These are phyloP conservation scores for Yamadazyma insecticola DNA, from an alignment of 805 yeast species.

Conservation along the genomic window DNA sequence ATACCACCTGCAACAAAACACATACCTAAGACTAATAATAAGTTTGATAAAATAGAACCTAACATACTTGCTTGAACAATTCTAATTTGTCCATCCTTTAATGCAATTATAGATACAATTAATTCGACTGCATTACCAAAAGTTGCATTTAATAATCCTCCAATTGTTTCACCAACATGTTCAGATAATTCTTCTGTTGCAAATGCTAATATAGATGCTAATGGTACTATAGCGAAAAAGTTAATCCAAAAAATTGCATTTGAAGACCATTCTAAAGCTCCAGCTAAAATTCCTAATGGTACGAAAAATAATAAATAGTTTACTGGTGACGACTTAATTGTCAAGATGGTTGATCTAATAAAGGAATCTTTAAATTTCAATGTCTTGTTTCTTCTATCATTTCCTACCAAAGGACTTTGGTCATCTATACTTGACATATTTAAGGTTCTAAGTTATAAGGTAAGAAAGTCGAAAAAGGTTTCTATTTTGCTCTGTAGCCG, in stretches of 20 bases:
- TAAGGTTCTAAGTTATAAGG: too few species aligned
- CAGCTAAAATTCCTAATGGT: constrained; percentile 85
- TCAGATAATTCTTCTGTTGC: constrained; percentile 92
- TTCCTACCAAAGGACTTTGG: too few species aligned
- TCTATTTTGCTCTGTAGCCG: too few species aligned
- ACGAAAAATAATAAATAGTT: constrained; percentile 76
- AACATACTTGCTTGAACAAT: constrained; percentile 97
- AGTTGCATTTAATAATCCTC: constrained; percentile 93
- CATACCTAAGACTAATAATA: constrained; percentile 89
- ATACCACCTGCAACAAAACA: constrained; percentile 92
- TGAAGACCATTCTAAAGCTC: constrained; percentile 51
- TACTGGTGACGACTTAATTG: constrained; percentile 59
- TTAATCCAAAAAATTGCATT: constrained; percentile 62
- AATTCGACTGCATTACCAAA: constrained; percentile 98
- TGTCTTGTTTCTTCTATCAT: not conserved
- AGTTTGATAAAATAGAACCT: constrained; percentile 86
- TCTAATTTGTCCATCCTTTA: constrained; percentile 78
- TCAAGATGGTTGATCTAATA: constrained; percentile 15
- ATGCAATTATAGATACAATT: constrained; percentile 88
- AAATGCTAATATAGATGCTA: constrained; percentile 84
- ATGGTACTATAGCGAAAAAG: constrained; percentile 86
- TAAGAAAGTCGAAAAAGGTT: too few species aligned
- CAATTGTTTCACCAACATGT: constrained; percentile 85
- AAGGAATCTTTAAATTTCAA: constrained; percentile 6
- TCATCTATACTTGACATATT: too few species aligned